Evolutionary conservation across 805 yeast species (phyloP).

Genomic region (Pichia manshurica): DNA sequence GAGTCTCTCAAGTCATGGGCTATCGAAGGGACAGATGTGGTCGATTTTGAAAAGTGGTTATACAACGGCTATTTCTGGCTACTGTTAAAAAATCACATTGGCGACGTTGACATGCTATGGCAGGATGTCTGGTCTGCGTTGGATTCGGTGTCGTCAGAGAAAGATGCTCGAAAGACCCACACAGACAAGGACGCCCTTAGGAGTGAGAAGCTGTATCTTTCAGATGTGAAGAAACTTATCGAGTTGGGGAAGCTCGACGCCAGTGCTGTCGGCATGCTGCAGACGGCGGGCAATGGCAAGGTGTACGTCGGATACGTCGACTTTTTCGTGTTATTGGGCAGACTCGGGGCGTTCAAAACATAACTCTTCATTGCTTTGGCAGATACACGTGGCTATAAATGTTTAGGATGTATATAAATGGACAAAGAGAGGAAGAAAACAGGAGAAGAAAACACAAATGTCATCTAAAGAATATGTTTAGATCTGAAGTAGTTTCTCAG

Average conservation of each 20-base stretch:
- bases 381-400: not conserved
- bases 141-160: not conserved
- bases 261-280: slow-evolving; percentile 36
- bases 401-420: not conserved
- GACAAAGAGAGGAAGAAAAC: not conserved
- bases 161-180: no score
- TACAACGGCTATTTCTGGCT: slow-evolving; percentile 37
- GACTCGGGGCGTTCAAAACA: slow-evolving; percentile 5
- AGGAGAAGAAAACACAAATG: not conserved
- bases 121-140: slow-evolving; percentile 22
- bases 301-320: slow-evolving; percentile 37
- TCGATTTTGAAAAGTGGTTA: slow-evolving; percentile 44
- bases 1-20: slow-evolving; percentile 7
- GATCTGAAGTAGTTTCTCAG: slow-evolving; percentile 88
- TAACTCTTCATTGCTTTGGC: no score
- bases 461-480: slow-evolving; percentile 59
- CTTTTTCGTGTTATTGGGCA: slow-evolving; percentile 40
- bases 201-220: slow-evolving; percentile 27
- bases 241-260: slow-evolving; percentile 31
- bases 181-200: not conserved
- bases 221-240: slow-evolving; percentile 32
- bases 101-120: slow-evolving; percentile 38
- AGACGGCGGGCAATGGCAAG: slow-evolving; percentile 36
- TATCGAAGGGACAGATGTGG: slow-evolving; percentile 29
- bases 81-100: slow-evolving; percentile 30